Percentiles rank a stretch among this genome's conserved stretches.
phyloP scores from a whole-genome alignment of 345 rosid genomes.

The Melaleuca quinquenervia region DNA sequence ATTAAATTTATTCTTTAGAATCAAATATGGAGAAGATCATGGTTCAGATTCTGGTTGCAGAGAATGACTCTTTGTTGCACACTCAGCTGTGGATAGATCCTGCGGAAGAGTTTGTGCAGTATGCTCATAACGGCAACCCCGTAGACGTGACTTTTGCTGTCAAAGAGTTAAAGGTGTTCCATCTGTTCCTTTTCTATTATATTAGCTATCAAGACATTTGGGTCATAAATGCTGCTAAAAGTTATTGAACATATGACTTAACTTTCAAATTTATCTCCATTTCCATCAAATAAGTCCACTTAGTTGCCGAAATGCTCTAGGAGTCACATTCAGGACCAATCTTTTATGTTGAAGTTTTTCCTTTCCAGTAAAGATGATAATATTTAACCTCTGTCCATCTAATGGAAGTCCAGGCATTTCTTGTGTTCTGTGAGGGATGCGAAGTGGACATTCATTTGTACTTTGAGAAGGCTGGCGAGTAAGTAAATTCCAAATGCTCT shows the following conservation, averaged over 20 bases:
- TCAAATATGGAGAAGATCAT: not conserved
- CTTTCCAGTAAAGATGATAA: not conserved
- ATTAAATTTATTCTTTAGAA: not conserved
- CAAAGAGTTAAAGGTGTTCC: constrained; percentile 69
- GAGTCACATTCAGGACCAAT: not conserved
- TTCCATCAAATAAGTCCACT: not conserved
- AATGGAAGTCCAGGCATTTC: constrained; percentile 56
- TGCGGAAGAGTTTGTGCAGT: constrained; percentile 77
- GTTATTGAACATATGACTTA: not conserved
- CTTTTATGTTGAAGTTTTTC: not conserved
- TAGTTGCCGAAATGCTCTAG: not conserved
- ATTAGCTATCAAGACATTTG: not conserved
- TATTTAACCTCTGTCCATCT: not conserved
- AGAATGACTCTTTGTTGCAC: constrained; percentile 65
- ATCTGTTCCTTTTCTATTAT: not conserved
- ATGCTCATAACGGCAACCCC: constrained; percentile 71
- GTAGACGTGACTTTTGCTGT: constrained; percentile 85
- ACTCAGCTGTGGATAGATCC: constrained; percentile 98
- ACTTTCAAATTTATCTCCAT: not conserved
- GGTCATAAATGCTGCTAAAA: not conserved
- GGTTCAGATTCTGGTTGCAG: constrained; percentile 25
- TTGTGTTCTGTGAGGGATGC: constrained; percentile 80
- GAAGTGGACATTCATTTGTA: constrained; percentile 79
- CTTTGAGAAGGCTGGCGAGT: constrained; percentile 90
- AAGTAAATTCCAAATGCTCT: constrained; percentile 24